Base-by-base conservation (phyloP, 805 yeast species). In the Nakazawaea holstii region DNA sequence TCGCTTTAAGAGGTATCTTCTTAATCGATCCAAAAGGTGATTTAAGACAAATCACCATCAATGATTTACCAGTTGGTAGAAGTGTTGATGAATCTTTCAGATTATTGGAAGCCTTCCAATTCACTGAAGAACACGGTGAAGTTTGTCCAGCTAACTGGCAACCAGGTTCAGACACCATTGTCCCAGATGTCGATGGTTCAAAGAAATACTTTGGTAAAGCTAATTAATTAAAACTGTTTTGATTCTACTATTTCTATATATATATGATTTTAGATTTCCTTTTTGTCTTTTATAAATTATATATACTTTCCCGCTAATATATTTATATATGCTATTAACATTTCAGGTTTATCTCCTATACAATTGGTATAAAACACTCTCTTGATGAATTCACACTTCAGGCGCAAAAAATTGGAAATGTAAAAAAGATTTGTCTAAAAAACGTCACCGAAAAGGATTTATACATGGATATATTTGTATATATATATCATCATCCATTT, bases 81-180 rank as follows among this genome's bases (percentile, higher is more conserved):
- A 86, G 87, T 65, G 99, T 94, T 59, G 97, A 91, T 58, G 99
- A 94, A 82, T 86, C 97, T 58, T 79, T 89, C 67, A 91, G 99
- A 84, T 82, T 94, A 67, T 80, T 94, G 55, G 98, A 94, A 70
- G 99, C 97, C 60, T 94, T 94, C 96, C 96, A 92, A 79, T 94
- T 95, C 91, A 87, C 96, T 63, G 98, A 91, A 73, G 87, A 88
- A 79, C 78, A 94, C 83, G 99, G 99, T 76, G 97, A 95, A 77
- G 99, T 92, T 59, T 91, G 97, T 78, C 99, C 99, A 64, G 97
- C 98, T 69, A 94, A 92, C 95, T 92, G 99, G 99, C 80, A 84
- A 50, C 84, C 87, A 70, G 99, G 99, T 76, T 69, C 87, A 53
- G 96, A 87, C 67, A 87, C 96, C 71, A 89, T 90, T 75, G 84